phyloP scores from a whole-genome alignment of 768 basidiomycete genomes.

The Lentinula raphanica region DNA sequence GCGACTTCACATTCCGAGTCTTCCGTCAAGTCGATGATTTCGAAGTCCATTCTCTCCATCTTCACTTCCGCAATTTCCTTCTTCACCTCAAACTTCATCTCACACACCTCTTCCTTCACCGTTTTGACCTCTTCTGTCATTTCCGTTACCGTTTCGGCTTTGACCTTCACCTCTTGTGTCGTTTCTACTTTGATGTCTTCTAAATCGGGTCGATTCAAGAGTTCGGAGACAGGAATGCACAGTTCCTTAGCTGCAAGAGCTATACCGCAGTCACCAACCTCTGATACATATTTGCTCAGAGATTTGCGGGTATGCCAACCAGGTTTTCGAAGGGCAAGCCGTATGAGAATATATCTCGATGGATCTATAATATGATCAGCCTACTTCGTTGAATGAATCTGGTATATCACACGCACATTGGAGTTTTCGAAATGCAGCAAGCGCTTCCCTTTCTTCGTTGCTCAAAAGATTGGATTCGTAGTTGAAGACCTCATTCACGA shows the following conservation, averaged over 20 bases:
- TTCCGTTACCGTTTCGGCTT: too few relatives aligned
- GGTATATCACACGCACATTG: not conserved
- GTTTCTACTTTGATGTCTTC: too few relatives aligned
- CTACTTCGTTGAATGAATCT: not conserved
- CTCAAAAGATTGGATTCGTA: not conserved
- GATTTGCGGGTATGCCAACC: conserved; percentile 3
- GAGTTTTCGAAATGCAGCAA: not conserved
- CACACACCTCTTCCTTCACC: not conserved
- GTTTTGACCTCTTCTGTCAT: too few relatives aligned
- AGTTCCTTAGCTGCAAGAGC: not conserved
- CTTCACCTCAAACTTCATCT: not conserved
- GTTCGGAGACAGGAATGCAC: not conserved
- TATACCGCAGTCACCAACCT: not conserved
- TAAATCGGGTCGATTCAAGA: not conserved
- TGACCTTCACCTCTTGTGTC: too few relatives aligned
- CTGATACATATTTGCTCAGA: not conserved
- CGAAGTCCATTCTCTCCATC: not conserved
- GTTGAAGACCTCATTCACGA: not conserved
- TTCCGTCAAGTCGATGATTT: conserved; percentile 2
- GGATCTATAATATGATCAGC: not conserved
- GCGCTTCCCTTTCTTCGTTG: not conserved
- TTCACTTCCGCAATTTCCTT: not conserved
- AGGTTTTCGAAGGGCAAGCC: conserved; percentile 1
- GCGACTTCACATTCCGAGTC: not conserved
- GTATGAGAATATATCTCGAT: conserved; percentile 2